Percentiles rank a stretch among this genome's conserved stretches.
phyloP scores from a whole-genome alignment of 2,329 filamentous ascomycete genomes.

The Aspergillus puulaauensis region DNA sequence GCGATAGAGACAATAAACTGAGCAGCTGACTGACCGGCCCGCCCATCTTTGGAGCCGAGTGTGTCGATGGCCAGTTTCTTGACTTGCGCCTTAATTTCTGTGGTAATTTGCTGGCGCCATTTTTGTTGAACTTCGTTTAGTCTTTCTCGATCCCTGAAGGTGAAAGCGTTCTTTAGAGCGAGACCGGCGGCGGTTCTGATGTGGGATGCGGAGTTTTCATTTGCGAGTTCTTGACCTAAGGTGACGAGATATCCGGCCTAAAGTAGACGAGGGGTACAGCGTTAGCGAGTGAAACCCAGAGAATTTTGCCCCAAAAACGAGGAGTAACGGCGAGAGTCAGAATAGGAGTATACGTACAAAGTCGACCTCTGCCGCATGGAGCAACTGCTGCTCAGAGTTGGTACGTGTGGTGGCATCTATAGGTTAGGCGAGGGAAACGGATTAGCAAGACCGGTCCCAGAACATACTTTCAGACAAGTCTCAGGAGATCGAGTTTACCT shows the following conservation, averaged over 20 bases:
- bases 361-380: constrained; percentile 87
- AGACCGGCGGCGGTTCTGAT: constrained; percentile 94
- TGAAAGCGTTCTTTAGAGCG: constrained; percentile 97
- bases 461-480: background rate
- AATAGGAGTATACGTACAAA: constrained; percentile 66
- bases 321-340: constrained; percentile 30
- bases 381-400: constrained; percentile 90
- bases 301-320: constrained; percentile 16
- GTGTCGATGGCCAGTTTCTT: constrained; percentile 91
- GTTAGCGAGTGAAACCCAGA: constrained; percentile 18
- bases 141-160: constrained; percentile 82
- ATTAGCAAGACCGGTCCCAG: constrained; percentile 18
- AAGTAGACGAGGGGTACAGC: constrained; percentile 16
- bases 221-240: constrained; percentile 90
- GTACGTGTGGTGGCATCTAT: constrained; percentile 86
- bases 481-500: constrained; percentile 56
- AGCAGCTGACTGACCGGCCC: constrained; percentile 84
- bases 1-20: constrained; percentile 96
- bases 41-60: constrained; percentile 72
- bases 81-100: constrained; percentile 79
- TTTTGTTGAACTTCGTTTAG: constrained; percentile 88
- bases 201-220: constrained; percentile 77
- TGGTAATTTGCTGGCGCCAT: constrained; percentile 83
- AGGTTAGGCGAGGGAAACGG: constrained; percentile 30
- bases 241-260: constrained; percentile 91